Conservation (phyloP, 1,284 basidiomycete species). For the Pterula multifida region DNA sequence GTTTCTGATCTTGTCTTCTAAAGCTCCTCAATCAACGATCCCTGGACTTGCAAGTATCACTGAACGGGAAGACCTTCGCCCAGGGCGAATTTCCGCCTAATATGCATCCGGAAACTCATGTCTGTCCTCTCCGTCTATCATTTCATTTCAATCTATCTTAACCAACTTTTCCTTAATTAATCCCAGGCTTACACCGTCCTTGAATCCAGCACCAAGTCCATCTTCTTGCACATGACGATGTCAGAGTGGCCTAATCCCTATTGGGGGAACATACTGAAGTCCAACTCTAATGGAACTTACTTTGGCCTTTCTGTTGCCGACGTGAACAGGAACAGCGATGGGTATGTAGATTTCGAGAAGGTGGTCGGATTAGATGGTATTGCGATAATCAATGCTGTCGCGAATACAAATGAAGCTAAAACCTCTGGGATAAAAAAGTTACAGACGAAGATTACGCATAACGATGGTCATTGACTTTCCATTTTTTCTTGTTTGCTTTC, state of each 20-base stretch:
- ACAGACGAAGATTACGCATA: conserved; percentile 88
- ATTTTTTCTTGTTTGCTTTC: background rate
- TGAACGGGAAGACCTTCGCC: conserved; percentile 82
- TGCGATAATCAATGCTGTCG: conserved; percentile 84
- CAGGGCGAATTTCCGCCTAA: conserved; percentile 82
- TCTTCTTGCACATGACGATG: conserved; percentile 95
- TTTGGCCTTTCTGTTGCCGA: conserved; percentile 79
- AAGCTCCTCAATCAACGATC: conserved; percentile 51
- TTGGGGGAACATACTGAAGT: conserved; percentile 92
- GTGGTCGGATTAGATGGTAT: conserved; percentile 94
- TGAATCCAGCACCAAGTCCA: conserved; percentile 85
- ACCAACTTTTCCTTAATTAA: background rate
- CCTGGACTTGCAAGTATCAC: conserved; percentile 80
- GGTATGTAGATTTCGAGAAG: conserved; percentile 98
- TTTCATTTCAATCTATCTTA: conserved; percentile 3
- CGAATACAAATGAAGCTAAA: conserved; percentile 69
- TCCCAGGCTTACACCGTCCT: conserved; percentile 90
- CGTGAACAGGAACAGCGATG: conserved; percentile 80
- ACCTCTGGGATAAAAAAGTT: conserved; percentile 69
- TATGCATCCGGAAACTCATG: conserved; percentile 81
- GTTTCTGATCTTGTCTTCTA: conserved; percentile 2
- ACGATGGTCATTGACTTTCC: conserved; percentile 87
- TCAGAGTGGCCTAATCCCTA: conserved; percentile 61
- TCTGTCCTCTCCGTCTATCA: conserved; percentile 23
- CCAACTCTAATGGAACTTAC: conserved; percentile 97